These are phyloP conservation scores for Geotrichum carabidarum DNA, from an alignment of 1,139 yeast species.

Conservation along the genomic window DNA sequence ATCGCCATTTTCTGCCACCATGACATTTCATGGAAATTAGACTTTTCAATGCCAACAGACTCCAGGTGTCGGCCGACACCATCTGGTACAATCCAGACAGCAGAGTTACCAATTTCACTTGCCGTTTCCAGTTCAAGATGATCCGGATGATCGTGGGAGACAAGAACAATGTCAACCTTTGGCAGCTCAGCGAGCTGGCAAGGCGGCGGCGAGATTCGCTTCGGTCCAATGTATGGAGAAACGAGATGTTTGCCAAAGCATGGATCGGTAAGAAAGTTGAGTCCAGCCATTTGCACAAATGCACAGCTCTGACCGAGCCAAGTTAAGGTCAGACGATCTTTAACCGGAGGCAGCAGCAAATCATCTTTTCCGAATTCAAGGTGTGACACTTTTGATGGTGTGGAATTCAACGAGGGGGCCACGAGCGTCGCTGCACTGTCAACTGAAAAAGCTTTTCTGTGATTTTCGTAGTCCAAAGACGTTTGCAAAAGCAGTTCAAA, in stretches of 20 bases:
- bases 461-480: not conserved
- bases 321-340: slow-evolving; percentile 58
- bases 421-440: slow-evolving; percentile 1
- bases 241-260: slow-evolving; percentile 66
- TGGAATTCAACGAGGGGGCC: not conserved
- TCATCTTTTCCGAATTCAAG: slow-evolving; percentile 10
- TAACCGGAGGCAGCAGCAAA: slow-evolving; percentile 30
- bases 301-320: slow-evolving; percentile 95
- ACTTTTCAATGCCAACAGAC: slow-evolving; percentile 50
- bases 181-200: slow-evolving; percentile 60
- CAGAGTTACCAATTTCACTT: slow-evolving; percentile 51
- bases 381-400: slow-evolving; percentile 1
- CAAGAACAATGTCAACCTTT: slow-evolving; percentile 63
- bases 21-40: slow-evolving; percentile 57
- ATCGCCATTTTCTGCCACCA: slow-evolving; percentile 81
- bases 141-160: slow-evolving; percentile 94
- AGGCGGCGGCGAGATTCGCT: slow-evolving; percentile 70
- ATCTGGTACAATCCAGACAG: slow-evolving; percentile 80
- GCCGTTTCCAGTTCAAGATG: slow-evolving; percentile 69
- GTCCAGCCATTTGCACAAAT: slow-evolving; percentile 61
- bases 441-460: not conserved
- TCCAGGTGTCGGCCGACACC: slow-evolving; percentile 64
- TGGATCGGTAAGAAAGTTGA: slow-evolving; percentile 82
- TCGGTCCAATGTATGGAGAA: slow-evolving; percentile 66
- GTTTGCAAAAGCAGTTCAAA: slow-evolving; percentile 42